Evolutionary conservation across 352 stramenopile species (phyloP), one percentile per base, ranked within the genome.

Genomic region (Phytophthora melonis): DNA sequence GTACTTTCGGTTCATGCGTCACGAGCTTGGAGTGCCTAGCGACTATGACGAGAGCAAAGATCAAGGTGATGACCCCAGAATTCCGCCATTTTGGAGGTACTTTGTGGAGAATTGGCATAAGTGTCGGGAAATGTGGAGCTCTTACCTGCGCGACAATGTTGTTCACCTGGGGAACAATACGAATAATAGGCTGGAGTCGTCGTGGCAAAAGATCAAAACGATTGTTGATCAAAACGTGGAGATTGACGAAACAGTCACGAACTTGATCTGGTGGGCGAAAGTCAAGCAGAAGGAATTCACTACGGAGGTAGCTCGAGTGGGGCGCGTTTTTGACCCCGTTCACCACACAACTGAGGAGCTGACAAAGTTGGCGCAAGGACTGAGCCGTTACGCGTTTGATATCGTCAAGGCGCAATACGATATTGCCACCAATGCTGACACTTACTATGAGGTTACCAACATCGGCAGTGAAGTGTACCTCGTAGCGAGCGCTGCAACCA

Each of bases 191-290:
- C 13, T 66, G 2, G 32, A 66, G 32, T 66, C 60, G 1, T 66
- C 45, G 0, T 58, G 60, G 60, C 60, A 66, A 39, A 66, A 66
- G 30, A 66, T 66, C 0, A 66, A 66, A 18, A 50, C 60, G 1
- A 19, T 58, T 1, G 27, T 66, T 2, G 19, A 58, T 16, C 45
- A n/a, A 1, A 52, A 58, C 10, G 60, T 66, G 4, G 47, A 58
- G 2, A 34, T 66, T 13, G 45, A 66, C 18, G 60, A 58, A 16
- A 58, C 27, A 4, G 9, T 66, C 5, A 66, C 60, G 6, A 66
- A 11, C 27, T 6, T 41, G 13, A 66, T 66, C 27, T 58, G 60
- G 45, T 59, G 60, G 47, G 32, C 47, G 0, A 66, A 66, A 34
- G 59, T 66, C 3, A 66, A 66, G 9, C 45, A 66, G 19, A 66